Conservation (phyloP, 73 alveolate genomes). For the Paramecium tetraurelia region DNA sequence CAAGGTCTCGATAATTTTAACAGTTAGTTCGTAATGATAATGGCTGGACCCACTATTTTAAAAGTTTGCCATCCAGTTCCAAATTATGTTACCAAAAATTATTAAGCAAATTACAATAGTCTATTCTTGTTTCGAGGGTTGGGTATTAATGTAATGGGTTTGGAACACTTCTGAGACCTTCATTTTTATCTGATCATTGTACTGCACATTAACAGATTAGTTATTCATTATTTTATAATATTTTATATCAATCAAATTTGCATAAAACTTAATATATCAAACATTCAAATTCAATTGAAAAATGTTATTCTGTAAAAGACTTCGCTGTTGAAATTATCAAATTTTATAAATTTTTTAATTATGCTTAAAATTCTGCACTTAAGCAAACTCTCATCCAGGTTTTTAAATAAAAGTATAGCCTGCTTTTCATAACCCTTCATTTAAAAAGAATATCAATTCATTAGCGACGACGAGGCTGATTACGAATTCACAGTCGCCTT, state of each 20-base stretch:
- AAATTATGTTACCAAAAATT: background rate
- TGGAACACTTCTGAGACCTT: background rate
- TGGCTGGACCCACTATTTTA: background rate
- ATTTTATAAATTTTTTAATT: background rate
- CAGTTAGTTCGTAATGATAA: background rate
- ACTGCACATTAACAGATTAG: background rate
- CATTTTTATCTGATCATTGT: background rate
- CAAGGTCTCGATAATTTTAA: background rate
- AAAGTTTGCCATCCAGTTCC: background rate
- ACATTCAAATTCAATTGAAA: background rate
- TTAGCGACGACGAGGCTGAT: background rate
- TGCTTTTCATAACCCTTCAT: background rate
- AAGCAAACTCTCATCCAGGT: background rate
- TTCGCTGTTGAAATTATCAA: background rate
- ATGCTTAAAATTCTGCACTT: background rate
- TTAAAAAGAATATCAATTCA: background rate
- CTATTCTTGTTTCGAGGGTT: background rate
- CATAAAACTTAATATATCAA: background rate
- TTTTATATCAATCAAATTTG: background rate
- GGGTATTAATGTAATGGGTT: background rate
- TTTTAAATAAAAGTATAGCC: background rate
- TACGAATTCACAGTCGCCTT: background rate
- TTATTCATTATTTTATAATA: constrained; percentile 13
- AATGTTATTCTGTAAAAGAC: background rate
- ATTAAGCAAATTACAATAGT: background rate